These are phyloP conservation scores for Globisporangium perplexum DNA, from an alignment of 352 stramenopile species.

Conservation along the genomic window DNA sequence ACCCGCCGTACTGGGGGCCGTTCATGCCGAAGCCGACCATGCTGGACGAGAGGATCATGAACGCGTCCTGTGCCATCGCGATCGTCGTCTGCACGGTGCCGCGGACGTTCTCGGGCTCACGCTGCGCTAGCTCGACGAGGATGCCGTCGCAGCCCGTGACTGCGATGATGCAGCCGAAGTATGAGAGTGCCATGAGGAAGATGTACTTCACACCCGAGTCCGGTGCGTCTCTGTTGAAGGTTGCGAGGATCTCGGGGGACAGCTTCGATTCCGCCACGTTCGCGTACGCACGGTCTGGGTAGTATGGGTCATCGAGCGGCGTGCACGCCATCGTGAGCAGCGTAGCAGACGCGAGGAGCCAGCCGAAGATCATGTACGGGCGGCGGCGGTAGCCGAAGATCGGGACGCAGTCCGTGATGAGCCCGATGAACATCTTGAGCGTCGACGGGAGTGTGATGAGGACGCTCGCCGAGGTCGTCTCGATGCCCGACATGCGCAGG, in stretches of 20 bases:
- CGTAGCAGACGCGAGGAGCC: constrained; percentile 4
- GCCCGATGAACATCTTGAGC: constrained; percentile 1
- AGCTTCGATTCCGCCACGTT: constrained; percentile 4
- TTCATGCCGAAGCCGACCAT: constrained; percentile 59
- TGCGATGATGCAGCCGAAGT: constrained; percentile 45
- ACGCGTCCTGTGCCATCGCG: constrained; percentile 18
- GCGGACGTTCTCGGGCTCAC: constrained; percentile 37
- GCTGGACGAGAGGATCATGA: constrained; percentile 6
- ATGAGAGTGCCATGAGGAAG: constrained; percentile 49
- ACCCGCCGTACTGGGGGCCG: constrained; percentile 43
- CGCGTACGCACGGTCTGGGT: background rate
- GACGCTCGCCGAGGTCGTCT: constrained; percentile 11
- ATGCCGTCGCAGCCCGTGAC: constrained; percentile 41
- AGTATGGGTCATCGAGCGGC: constrained; percentile 11
- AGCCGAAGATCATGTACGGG: constrained; percentile 26
- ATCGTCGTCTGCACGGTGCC: constrained; percentile 54
- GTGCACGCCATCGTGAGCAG: constrained; percentile 15
- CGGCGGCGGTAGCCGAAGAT: constrained; percentile 13
- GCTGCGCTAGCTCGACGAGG: constrained; percentile 53
- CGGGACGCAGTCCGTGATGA: background rate
- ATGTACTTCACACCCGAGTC: constrained; percentile 38
- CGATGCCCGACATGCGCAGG: constrained; percentile 18
- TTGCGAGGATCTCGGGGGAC: constrained; percentile 29
- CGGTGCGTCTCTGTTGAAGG: constrained; percentile 44
- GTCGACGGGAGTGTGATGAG: constrained; percentile 17